Evolutionary conservation across 2,329 filamentous ascomycete species (phyloP).

Genomic region (Aspergillus pseudoglaucus): DNA sequence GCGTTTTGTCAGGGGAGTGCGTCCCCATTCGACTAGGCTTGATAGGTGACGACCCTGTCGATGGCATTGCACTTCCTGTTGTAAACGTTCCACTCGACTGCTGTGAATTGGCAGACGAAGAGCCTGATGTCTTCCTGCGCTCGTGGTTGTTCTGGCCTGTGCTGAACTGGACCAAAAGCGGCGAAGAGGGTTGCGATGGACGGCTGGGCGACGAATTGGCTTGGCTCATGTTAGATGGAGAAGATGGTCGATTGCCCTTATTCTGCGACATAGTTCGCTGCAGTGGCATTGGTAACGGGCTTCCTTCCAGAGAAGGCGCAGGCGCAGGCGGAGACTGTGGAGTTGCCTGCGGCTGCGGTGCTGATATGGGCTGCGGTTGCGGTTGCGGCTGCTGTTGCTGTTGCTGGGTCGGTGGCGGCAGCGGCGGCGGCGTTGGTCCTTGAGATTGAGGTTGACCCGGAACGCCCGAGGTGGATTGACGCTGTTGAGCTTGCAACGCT

Average conservation of each 20-base stretch:
- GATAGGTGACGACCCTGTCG: constrained; percentile 50
- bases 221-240: constrained; percentile 73
- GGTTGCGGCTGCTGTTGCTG: constrained; percentile 1
- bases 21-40: constrained; percentile 38
- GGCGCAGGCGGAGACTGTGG: constrained; percentile 44
- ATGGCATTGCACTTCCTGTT: constrained; percentile 55
- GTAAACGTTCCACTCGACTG: constrained; percentile 66
- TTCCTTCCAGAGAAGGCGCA: constrained; percentile 70
- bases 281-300: constrained; percentile 72
- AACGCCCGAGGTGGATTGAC: constrained; percentile 29
- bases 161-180: constrained; percentile 92
- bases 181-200: constrained; percentile 76
- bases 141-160: constrained; percentile 69
- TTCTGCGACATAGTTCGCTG: constrained; percentile 78
- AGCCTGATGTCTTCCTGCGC: constrained; percentile 85
- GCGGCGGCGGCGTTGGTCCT: constrained; percentile 8
- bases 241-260: constrained; percentile 73
- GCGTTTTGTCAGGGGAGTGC: constrained; percentile 55
- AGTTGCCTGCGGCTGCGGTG: constrained; percentile 4
- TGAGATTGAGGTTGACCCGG: constrained; percentile 14
- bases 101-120: constrained; percentile 75
- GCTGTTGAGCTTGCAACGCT: constrained; percentile 65
- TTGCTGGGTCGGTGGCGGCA: neutral
- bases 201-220: constrained; percentile 81
- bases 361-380: constrained; percentile 5